Evolutionary conservation across 176 grass and related monocot species (phyloP), one percentile per base, ranked within the genome.

Genomic region (Aechmea fasciata): DNA sequence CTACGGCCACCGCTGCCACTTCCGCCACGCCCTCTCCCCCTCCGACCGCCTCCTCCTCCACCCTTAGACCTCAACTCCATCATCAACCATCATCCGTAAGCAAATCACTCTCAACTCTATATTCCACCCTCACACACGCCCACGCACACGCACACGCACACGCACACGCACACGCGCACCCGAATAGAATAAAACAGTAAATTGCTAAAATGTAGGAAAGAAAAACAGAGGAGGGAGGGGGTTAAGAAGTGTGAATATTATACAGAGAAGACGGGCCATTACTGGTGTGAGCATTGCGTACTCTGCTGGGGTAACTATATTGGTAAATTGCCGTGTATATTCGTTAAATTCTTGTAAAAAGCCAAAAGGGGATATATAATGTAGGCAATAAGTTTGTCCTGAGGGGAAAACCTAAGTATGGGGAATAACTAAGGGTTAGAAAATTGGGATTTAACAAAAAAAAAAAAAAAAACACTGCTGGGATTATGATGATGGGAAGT

Each of bases 1-100:
- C 67, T 99, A 99, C 62, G 90, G 95, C 48, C 95, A 94, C 80
- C 86, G 95, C 52, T 99, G 95, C 82, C 95, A 99, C 75, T 99
- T 99, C 57, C 89, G 95, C 72, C 95, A 99, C 73, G 75, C 95
- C 33, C 79, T 94, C 67, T 83, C 77, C 57, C 11, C 94, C n/a
- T 70, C 90, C 72, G 90, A 93, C 19, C 90, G 82, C 74, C 87
- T 82, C 73, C 84, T 82, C 61, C 75, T 63, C 69, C 77, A 78
- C 65, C 69, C 77, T 50, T 74, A 75, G 51, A 22, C 33, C 33
- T 41, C 33, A 41, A 41, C 33, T 41, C 33, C 33, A 41, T 41
- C 33, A 7, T 41, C 33, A 41, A 5, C 6, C 9, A 61, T 61
- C 17, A 3, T 61, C 52, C 13, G 52, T 57, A 7, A 19, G 15